Percentiles rank a stretch among this genome's conserved stretches.
These are phyloP conservation scores for Colletotrichum lupini DNA, from an alignment of 2,329 filamentous ascomycete species.

Conservation along the genomic window DNA sequence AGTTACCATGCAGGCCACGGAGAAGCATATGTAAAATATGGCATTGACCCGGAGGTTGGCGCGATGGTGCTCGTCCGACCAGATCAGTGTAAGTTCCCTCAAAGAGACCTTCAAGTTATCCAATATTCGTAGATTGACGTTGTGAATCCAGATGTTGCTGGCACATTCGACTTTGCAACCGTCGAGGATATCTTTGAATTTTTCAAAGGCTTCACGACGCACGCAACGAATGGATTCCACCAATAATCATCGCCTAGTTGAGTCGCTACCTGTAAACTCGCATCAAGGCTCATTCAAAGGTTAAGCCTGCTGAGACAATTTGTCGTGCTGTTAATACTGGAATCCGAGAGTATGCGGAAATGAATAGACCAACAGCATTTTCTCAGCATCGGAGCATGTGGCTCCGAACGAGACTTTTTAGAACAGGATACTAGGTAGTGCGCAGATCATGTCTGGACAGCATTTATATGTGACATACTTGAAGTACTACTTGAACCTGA, in stretches of 20 bases:
- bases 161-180: not conserved
- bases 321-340: not conserved
- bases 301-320: not conserved
- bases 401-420: too few relatives aligned
- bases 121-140: not conserved
- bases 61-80: constrained; percentile 71
- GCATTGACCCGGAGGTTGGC: constrained; percentile 64
- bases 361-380: too few relatives aligned
- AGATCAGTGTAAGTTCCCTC: constrained; percentile 71
- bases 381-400: too few relatives aligned
- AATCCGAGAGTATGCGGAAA: too few relatives aligned
- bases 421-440: too few relatives aligned
- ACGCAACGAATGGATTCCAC: not conserved
- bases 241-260: not conserved
- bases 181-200: not conserved
- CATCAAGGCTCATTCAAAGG: not conserved
- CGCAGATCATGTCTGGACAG: too few relatives aligned
- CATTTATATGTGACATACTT: too few relatives aligned
- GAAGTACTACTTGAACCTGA: too few relatives aligned
- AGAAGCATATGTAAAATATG: constrained; percentile 65
- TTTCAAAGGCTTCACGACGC: not conserved
- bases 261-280: not conserved
- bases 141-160: not conserved
- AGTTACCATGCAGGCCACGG: constrained; percentile 65
- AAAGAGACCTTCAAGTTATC: not conserved